Base-by-base conservation (phyloP, 495 filamentous ascomycete genomes). In the Hyaloscypha hepaticicola region DNA sequence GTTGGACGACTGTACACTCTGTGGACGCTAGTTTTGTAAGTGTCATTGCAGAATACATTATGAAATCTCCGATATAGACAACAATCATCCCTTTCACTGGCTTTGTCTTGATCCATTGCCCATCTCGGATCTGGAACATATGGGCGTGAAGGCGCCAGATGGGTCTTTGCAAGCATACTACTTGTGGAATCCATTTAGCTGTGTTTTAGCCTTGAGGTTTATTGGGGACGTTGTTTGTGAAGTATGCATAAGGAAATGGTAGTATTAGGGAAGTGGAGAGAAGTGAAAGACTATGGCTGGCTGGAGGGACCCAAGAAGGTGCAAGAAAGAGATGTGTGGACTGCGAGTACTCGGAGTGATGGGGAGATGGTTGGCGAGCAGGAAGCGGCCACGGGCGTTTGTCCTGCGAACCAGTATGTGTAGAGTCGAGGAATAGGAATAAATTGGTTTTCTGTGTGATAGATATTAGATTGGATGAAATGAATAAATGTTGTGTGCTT, bases 1-100 rank as follows among this genome's bases (percentile, higher is more conserved):
- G 72, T 67, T 0, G 60, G 59, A 45, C 57, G 55, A 56, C 67
- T 71, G 38, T 67, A 68, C 6, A 69, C 66, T 38, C 66, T 34
- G 25, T 76, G 63, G n/a, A 87, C 79, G 0, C 83, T 88, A 8
- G 81, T 85, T 67, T 81, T 83, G 65, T 86, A 85, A 58, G 75
- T 71, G 69, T 85, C 82, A 66, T 88, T 89, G 27, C 82, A 87
- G 57, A 86, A 77, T 11, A 75, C 78, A 85, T 82, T 76, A 89
- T 76, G 67, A 86, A 85, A 68, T 88, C 86, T 0, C 85, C 87
- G 60, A 90, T 83, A 72, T 89, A 89, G 34, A 90, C 84, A 4
- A 88, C 87, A 14, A 87, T 72, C 0, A 85, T 84, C 16, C 83
- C 84, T 49, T 79, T 69, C 24, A 87, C 74, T 0, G 85, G 85